phyloP scores from a whole-genome alignment of 208 protist species.

The Baffinella frigidus region DNA sequence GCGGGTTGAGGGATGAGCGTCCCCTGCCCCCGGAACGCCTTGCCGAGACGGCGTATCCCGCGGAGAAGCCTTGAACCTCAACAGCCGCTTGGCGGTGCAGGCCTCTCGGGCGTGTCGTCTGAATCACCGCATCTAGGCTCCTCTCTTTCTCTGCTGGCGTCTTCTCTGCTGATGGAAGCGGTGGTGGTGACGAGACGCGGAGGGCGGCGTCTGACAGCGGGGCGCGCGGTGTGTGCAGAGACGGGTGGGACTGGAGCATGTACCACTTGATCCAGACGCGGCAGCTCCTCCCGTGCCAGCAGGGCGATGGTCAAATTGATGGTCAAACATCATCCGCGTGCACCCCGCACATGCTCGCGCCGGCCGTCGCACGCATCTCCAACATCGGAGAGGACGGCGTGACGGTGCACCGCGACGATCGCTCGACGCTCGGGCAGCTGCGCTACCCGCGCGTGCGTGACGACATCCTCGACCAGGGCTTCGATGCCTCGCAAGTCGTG shows the following conservation, averaged over 20 bases:
- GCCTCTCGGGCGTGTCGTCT: not conserved
- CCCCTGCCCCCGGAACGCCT: too few species aligned
- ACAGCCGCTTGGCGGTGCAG: not conserved
- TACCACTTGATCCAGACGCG: conserved; percentile 50
- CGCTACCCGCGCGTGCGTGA: not conserved
- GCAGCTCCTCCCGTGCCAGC: conserved; percentile 14
- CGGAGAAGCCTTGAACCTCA: not conserved
- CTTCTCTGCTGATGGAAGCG: too few species aligned
- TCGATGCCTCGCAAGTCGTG: not conserved
- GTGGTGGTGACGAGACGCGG: not conserved
- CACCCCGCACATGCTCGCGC: conserved; percentile 47
- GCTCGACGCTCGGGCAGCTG: not conserved
- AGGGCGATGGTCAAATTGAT: not conserved
- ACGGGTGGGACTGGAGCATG: conserved; percentile 58
- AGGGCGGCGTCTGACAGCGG: not conserved
- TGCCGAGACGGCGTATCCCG: not conserved
- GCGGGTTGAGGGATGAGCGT: too few species aligned
- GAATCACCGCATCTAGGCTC: not conserved
- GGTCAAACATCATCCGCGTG: not conserved
- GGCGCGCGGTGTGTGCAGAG: not conserved
- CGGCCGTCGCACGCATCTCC: conserved; percentile 15
- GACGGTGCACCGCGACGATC: not conserved
- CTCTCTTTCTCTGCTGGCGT: not conserved
- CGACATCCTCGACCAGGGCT: not conserved
- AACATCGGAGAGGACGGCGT: conserved; percentile 50